Evolutionary conservation across 164 flowering plant genomes (phyloP).

Genomic region (Dillenia suffruticosa): DNA sequence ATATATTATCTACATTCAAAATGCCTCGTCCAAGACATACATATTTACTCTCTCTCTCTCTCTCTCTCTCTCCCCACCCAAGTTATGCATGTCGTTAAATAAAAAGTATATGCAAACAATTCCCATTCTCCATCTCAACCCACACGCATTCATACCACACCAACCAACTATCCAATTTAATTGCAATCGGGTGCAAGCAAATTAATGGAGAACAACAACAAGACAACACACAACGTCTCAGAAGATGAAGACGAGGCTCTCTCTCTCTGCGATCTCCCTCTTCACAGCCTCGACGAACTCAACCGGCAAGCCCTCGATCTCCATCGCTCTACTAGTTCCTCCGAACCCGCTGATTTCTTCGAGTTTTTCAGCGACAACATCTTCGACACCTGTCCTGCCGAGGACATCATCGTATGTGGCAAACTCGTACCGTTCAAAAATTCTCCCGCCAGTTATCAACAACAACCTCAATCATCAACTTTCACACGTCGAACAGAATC

Average conservation of each 20-base stretch:
- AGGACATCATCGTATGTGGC: constrained; percentile 54
- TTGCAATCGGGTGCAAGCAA: too few relatives aligned
- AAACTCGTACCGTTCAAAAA: constrained; percentile 39
- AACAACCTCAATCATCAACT: not conserved
- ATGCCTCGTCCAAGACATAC: too few relatives aligned
- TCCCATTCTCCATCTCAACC: too few relatives aligned
- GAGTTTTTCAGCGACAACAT: constrained; percentile 39
- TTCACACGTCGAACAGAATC: constrained; percentile 35
- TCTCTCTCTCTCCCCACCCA: too few relatives aligned
- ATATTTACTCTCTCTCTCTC: too few relatives aligned
- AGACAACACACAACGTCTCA: not conserved
- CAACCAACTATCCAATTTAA: too few relatives aligned
- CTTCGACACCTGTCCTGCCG: constrained; percentile 43
- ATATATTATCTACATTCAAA: too few relatives aligned
- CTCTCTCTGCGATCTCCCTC: constrained; percentile 29
- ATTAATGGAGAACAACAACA: too few relatives aligned
- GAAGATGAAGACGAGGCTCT: constrained; percentile 21
- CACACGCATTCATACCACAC: too few relatives aligned
- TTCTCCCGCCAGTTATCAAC: not conserved
- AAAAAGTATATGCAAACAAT: too few relatives aligned
- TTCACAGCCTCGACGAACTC: constrained; percentile 1
- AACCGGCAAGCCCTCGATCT: not conserved
- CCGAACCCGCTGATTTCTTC: constrained; percentile 34
- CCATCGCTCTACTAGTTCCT: constrained; percentile 4
- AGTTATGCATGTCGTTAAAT: too few relatives aligned